Evolutionary conservation across 352 stramenopile genomes (phyloP), one percentile per base, ranked within the genome.

Genomic region (Phytopythium boreale): DNA sequence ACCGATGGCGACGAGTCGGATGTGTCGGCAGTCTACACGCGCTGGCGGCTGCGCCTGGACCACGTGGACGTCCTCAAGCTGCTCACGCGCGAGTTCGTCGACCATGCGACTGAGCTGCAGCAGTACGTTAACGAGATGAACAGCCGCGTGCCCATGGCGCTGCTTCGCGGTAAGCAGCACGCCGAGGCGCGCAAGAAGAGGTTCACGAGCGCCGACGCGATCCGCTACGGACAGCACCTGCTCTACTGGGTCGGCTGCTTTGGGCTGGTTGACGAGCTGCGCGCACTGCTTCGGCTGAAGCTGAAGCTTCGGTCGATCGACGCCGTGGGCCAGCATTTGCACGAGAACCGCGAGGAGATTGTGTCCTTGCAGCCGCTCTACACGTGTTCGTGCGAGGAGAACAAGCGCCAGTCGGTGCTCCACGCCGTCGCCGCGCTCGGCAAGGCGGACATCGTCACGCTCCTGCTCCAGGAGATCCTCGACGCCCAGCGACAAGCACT

Each of bases 231-330:
- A 3, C 84, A 93, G 63, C 84, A 93, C 44, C 56, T 93, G 58
- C 64, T 93, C 12, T 93, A 90, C 61, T 93, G 84, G 81, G 77
- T 72, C 24, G 80, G 76, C 27, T 89, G 84, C 37, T 89, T 93
- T 39, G 84, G 84, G 0, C 62, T 91, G n/a, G 73, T 80, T 4
- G 64, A 77, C 1, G 72, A 89, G 24, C 79, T 89, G 24, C 68
- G 66, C 12, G 72, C 66, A 19, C 68, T 92, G 31, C 70, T 93
- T 12, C 41, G 52, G 27, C 19, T 52, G 19, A 27, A 26, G 43
- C 56, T 39, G 22, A 26, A 64, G 56, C 29, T 49, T 20, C 55
- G 55, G 29, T 46, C 37, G 4, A 24, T 34, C 5, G 36, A 49
- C 11, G 24, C 8, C 4, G 27, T 34, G 19, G 17, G 8, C 17